A percentile compares a stretch with the other conserved stretches of the same genome.
phyloP scores from a whole-genome alignment of 495 filamentous ascomycete species.

The Podospora appendiculata region DNA sequence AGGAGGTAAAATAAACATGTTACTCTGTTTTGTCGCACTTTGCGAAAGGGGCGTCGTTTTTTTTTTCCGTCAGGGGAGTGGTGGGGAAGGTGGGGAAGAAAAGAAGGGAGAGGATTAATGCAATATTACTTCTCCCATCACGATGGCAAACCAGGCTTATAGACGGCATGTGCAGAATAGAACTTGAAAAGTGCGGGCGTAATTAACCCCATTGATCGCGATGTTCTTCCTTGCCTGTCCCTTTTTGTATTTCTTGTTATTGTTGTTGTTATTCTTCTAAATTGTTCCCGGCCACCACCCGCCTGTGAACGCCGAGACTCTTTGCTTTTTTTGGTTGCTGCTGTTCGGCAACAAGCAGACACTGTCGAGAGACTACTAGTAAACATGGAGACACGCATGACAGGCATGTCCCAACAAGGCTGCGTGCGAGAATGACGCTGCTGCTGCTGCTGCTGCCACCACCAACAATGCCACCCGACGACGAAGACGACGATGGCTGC shows the following conservation, averaged over 20 bases:
- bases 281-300: not conserved
- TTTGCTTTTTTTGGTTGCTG: not conserved
- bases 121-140: not conserved
- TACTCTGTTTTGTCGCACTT: not conserved
- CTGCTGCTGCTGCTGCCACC: no score
- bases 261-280: not conserved
- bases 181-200: not conserved
- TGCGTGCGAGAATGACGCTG: no score
- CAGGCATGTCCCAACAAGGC: no score
- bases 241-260: not conserved
- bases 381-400: no score
- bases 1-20: not conserved
- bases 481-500: no score
- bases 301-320: not conserved
- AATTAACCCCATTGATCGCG: not conserved
- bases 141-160: constrained; percentile 6
- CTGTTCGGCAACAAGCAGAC: not conserved
- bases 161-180: constrained; percentile 17
- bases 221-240: no score
- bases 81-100: not conserved
- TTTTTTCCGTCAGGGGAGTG: not conserved
- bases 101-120: not conserved
- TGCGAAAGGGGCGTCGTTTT: not conserved
- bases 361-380: no score
- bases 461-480: no score